Base-by-base conservation (phyloP, 2,329 filamentous ascomycete species). In the Chrysosporium queenslandicum region DNA sequence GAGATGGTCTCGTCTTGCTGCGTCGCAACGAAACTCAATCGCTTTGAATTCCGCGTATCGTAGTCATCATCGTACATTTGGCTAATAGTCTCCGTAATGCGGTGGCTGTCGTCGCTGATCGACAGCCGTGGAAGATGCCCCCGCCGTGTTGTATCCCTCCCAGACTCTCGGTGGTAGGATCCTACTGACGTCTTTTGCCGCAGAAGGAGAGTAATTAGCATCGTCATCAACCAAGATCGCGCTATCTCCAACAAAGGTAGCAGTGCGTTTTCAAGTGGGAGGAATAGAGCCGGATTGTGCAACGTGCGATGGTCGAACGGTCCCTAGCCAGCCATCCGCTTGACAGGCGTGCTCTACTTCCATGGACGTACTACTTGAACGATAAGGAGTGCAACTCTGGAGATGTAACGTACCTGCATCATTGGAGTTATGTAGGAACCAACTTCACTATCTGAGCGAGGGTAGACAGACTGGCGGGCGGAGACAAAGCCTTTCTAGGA, bases 11-110 rank as follows among this genome's bases (percentile, higher is more conserved):
- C 72, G 61, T 67, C 66, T 45, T 69, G 61, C 27, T 72, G 68
- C 6, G 74, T 71, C 23, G 71, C 76, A 60, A 90, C 76, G 70
- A 88, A 92, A 71, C 86, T 91, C 61, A 90, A 70, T 32, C 86
- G 86, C 42, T 85, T 81, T 37, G 75, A 79, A 60, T 80, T 77
- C 61, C 74, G 72, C 60, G 70, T 74, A 61, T 68, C 70, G 60
- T 77, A 71, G 61, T 83, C 80, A 64, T 87, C 85, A 63, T 86
- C 87, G 70, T 96, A 95, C 70, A 94, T 80, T 62, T 89, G 89
- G 49, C 87, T 87, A 69, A 95, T 94, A 55, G 88, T 86, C 69
- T 95, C 90, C 53, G 89, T 95, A 66, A 95, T 87, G 79, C 95
- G 90, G 71, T 95, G 88, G 71, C 79, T 88, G 56, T 90, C 86